phyloP scores from a whole-genome alignment of 352 stramenopile species.

The Phytopythium litorale region DNA sequence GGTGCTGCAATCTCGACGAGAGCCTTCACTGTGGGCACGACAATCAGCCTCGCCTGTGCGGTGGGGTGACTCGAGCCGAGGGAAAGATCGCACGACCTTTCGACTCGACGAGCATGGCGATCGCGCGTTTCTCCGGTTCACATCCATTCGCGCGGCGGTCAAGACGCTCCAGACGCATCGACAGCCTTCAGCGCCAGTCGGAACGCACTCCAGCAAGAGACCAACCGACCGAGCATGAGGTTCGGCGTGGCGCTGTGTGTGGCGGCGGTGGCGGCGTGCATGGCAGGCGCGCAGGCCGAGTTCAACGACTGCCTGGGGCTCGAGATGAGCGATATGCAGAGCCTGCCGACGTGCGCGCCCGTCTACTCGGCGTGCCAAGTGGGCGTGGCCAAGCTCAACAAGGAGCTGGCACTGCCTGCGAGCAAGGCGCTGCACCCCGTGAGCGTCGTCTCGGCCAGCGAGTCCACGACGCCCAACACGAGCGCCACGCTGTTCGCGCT shows the following conservation, averaged over 20 bases:
- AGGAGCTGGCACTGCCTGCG: conserved; percentile 26
- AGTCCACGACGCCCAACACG: conserved; percentile 31
- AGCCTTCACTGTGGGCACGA: neutral
- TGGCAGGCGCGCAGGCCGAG: conserved; percentile 12
- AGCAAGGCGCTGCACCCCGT: conserved; percentile 35
- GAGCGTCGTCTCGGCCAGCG: conserved; percentile 61
- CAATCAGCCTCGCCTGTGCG: neutral
- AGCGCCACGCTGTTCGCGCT: conserved; percentile 46
- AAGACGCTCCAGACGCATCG: neutral
- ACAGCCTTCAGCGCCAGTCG: neutral
- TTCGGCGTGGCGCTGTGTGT: neutral
- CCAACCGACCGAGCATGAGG: neutral
- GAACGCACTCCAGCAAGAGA: neutral
- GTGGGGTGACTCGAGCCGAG: neutral
- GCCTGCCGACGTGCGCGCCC: conserved; percentile 22
- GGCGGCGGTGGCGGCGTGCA: conserved; percentile 3
- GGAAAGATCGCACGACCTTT: conserved; percentile 8
- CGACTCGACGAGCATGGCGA: neutral
- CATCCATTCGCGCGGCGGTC: neutral
- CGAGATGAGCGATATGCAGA: conserved; percentile 35
- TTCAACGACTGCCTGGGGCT: conserved; percentile 58
- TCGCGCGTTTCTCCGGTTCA: neutral
- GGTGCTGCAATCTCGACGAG: neutral
- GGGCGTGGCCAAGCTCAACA: conserved; percentile 48
- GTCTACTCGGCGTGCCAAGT: conserved; percentile 45